phyloP scores from a whole-genome alignment of 345 rosid genomes.

The Brassica carinata region DNA sequence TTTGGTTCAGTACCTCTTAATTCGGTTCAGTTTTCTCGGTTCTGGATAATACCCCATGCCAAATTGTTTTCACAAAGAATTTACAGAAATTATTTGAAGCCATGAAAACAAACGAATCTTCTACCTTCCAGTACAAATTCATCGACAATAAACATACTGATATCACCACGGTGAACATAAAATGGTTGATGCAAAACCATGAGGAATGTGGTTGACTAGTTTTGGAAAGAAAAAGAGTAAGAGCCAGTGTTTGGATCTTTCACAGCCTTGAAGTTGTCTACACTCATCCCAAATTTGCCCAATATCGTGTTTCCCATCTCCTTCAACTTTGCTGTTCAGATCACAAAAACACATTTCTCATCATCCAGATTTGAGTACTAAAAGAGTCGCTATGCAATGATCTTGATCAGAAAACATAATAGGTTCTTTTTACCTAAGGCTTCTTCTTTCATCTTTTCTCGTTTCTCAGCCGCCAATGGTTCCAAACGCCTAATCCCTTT shows the following conservation, averaged over 20 bases:
- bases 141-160: neutral
- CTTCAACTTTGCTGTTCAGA: conserved; percentile 67
- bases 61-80: neutral
- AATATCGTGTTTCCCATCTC: conserved; percentile 77
- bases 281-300: conserved; percentile 85
- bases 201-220: conserved; percentile 5
- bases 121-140: neutral
- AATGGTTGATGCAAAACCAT: conserved; percentile 1
- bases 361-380: neutral
- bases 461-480: conserved; percentile 74
- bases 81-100: neutral
- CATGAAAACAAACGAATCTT: neutral
- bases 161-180: neutral
- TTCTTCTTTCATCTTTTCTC: conserved; percentile 95
- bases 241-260: conserved; percentile 91
- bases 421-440: conserved; percentile 62
- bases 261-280: conserved; percentile 88
- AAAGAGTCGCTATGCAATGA: neutral
- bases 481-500: conserved; percentile 63
- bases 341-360: neutral
- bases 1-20: neutral
- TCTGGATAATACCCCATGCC: neutral
- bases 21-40: neutral
- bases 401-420: neutral
- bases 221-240: conserved; percentile 76